Evolutionary conservation across 2,329 filamentous ascomycete species (phyloP).

Genomic region (Fusarium illudens): DNA sequence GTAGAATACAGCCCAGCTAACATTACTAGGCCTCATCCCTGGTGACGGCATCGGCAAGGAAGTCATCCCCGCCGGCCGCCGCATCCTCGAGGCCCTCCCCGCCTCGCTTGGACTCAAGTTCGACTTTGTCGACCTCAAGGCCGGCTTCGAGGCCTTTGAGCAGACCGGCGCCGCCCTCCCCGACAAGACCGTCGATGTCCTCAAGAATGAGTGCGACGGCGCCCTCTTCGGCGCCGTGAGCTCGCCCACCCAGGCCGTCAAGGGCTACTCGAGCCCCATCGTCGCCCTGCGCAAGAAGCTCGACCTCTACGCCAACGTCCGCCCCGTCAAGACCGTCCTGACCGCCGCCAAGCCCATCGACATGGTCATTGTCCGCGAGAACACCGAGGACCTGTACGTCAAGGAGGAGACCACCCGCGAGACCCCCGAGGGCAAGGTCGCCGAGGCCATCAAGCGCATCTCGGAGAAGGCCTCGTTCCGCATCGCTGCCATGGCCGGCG

Average conservation of each 20-base stretch:
- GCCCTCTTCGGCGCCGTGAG: constrained; percentile 96
- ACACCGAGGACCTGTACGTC: constrained; percentile 98
- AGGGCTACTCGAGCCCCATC: constrained; percentile 96
- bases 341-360: constrained; percentile 78
- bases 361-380: constrained; percentile 97
- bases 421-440: constrained; percentile 80
- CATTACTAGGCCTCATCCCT: constrained; percentile 83
- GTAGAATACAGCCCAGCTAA: background rate
- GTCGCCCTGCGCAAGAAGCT: constrained; percentile 96
- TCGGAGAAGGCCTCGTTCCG: constrained; percentile 83
- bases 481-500: constrained; percentile 92
- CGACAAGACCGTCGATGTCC: constrained; percentile 87
- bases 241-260: constrained; percentile 87
- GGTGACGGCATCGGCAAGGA: constrained; percentile 98
- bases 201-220: constrained; percentile 91
- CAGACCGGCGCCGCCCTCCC: constrained; percentile 87
- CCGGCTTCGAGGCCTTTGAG: constrained; percentile 94
- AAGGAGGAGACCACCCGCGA: constrained; percentile 92
- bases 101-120: constrained; percentile 92
- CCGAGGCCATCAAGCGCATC: constrained; percentile 98
- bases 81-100: constrained; percentile 91
- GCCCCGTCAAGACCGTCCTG: constrained; percentile 86
- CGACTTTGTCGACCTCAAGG: constrained; percentile 91
- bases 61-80: constrained; percentile 93
- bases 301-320: constrained; percentile 96